Base-by-base conservation (phyloP, 2,329 filamentous ascomycete species). In the Helicocarpus griseus region DNA sequence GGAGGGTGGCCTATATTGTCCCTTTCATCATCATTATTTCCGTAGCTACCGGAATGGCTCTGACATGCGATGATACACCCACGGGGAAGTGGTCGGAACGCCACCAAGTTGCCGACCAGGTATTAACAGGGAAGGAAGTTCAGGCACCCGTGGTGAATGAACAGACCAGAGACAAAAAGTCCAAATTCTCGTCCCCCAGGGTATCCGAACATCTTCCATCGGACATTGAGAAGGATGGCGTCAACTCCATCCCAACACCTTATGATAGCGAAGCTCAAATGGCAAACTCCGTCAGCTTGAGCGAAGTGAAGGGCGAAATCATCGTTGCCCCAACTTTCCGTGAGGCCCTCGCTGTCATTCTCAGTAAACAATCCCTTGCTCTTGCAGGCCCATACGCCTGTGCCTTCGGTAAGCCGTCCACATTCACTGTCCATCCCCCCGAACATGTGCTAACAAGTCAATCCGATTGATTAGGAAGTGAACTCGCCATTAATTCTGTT, bases 1-100 rank as follows among this genome's bases (percentile, higher is more conserved):
- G 90, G 89, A 80, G 89, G 24, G 80, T 95, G 1, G 79, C 88
- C 2, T 95, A 94, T 65, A 73, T 95, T 55, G 85, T 94, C 5
- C 89, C 89, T 0, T 86, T 93, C 54, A 79, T 90, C 58, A 78
- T 91, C 57, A 85, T 91, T 65, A 74, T 84, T 11, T 62, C 68
- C 22, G 80, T 82, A 5, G 86, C 83, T 11, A 60, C 86, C n/a
- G 71, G 74, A 14, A 83, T 95, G 71, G 68, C 94, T 3, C 63
- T 89, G 22, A 71, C 87, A 13, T 90, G 87, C 61, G 81, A 86
- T 1, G 89, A 96, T 63, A 90, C 87, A 0, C 89, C 89, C 0
- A 86, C 81, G 0, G 89, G 90, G 31, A 82, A 81, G 57, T 95
- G 89, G 89, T 78, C 79, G 5, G 84, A 91, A 36, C 81, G 88